Evolutionary conservation across 306 rosid species (phyloP).

Genomic region (Quercus rubra): DNA sequence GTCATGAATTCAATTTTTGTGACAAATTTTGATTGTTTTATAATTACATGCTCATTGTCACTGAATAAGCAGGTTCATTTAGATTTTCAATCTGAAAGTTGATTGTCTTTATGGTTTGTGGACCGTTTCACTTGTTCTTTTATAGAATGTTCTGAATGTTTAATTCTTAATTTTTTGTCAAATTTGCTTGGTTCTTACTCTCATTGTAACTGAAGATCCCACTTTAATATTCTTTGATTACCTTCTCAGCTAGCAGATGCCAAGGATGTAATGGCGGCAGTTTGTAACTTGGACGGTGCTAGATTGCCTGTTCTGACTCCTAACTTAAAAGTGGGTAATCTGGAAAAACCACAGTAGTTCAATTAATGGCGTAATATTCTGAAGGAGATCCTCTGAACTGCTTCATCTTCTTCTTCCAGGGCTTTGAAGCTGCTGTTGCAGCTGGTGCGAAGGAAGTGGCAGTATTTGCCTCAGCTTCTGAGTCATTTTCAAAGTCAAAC

Average conservation of each 20-base stretch:
- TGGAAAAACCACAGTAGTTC: neutral
- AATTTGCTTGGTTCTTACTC: neutral
- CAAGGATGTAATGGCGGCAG: slow-evolving; percentile 73
- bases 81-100: neutral
- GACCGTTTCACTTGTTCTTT: neutral
- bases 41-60: too few species aligned
- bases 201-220: slow-evolving; percentile 5
- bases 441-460: slow-evolving; percentile 92
- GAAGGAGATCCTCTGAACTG: slow-evolving; percentile 9
- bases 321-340: slow-evolving; percentile 59
- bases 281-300: slow-evolving; percentile 48
- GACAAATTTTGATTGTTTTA: too few species aligned
- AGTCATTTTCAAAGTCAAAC: slow-evolving; percentile 84
- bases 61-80: neutral
- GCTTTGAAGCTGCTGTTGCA: slow-evolving; percentile 83
- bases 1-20: too few species aligned
- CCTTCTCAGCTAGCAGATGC: slow-evolving; percentile 77
- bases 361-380: neutral
- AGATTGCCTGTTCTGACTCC: slow-evolving; percentile 87
- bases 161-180: neutral
- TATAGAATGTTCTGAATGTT: neutral
- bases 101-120: neutral
- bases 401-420: slow-evolving; percentile 39
- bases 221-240: slow-evolving; percentile 1
- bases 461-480: slow-evolving; percentile 89